Evolutionary conservation across 805 yeast species (phyloP).

Genomic region (Starmerella powellii): DNA sequence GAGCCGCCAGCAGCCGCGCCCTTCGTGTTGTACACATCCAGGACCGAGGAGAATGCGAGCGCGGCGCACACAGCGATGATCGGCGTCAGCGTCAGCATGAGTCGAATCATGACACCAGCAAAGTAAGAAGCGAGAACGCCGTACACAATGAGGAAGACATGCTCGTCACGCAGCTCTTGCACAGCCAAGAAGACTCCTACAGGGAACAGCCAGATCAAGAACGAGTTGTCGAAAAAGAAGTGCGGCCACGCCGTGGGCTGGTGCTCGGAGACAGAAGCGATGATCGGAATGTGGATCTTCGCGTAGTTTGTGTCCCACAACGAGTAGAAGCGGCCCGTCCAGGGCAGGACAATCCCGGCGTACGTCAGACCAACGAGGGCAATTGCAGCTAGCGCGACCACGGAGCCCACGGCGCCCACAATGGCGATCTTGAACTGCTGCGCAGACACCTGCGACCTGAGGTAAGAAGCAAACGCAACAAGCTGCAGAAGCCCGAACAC

Average conservation of each 20-base stretch:
- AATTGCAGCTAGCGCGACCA: conserved; percentile 51
- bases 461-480: conserved; percentile 72
- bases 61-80: conserved; percentile 89
- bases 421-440: conserved; percentile 48
- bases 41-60: conserved; percentile 69
- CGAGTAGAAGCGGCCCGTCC: conserved; percentile 99
- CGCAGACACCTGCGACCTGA: conserved; percentile 60
- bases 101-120: conserved; percentile 98
- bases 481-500: conserved; percentile 91
- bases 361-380: conserved; percentile 73
- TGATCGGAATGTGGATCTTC: conserved; percentile 93
- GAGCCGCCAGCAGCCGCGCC: no score
- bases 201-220: conserved; percentile 96
- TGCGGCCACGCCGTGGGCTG: conserved; percentile 99
- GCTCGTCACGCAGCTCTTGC: conserved; percentile 83
- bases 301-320: conserved; percentile 98
- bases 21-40: conserved; percentile 51
- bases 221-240: conserved; percentile 84
- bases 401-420: conserved; percentile 42
- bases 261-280: conserved; percentile 97
- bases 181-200: conserved; percentile 87
- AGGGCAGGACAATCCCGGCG: conserved; percentile 91
- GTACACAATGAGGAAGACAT: conserved; percentile 82
- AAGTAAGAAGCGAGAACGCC: conserved; percentile 90
- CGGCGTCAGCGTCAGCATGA: conserved; percentile 94